These are phyloP conservation scores for Dictyostelium brefeldianum DNA, from an alignment of 78 protist genomes.

Conservation along the genomic window DNA sequence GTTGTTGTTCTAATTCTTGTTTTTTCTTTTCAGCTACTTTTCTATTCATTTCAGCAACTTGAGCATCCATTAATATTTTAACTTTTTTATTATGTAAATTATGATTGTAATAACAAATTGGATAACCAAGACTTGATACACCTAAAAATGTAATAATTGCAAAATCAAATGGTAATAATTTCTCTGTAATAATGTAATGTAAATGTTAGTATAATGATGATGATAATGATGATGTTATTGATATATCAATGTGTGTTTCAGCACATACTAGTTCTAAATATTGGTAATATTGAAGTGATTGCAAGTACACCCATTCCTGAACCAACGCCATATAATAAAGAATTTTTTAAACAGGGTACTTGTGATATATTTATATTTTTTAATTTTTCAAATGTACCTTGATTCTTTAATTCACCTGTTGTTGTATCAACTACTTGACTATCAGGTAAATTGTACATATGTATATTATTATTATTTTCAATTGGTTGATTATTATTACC, in stretches of 20 bases:
- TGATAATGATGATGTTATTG: background rate
- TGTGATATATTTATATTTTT: background rate
- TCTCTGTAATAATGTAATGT: background rate
- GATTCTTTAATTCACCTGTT: background rate
- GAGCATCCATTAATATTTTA: conserved; percentile 70
- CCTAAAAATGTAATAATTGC: conserved; percentile 47
- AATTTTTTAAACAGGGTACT: conserved; percentile 59
- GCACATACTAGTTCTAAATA: conserved; percentile 19
- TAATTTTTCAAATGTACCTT: background rate
- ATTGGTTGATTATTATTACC: background rate
- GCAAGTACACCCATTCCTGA: conserved; percentile 40
- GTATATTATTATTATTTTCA: conserved; percentile 48
- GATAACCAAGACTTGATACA: conserved; percentile 42
- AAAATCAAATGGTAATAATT: conserved; percentile 40
- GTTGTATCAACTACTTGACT: background rate
- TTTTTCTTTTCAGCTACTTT: background rate
- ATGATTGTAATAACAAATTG: conserved; percentile 68
- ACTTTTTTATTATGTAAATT: conserved; percentile 51
- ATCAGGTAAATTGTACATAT: conserved; percentile 19
- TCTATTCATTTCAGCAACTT: conserved; percentile 70
- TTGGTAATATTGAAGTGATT: conserved; percentile 18
- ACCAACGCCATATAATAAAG: conserved; percentile 64
- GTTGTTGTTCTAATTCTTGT: background rate
- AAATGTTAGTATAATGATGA: background rate
- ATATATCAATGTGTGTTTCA: too few species aligned